Evolutionary conservation across 352 stramenopile species (phyloP), one percentile per base, ranked within the genome.

Genomic region (Phytophthora pini): DNA sequence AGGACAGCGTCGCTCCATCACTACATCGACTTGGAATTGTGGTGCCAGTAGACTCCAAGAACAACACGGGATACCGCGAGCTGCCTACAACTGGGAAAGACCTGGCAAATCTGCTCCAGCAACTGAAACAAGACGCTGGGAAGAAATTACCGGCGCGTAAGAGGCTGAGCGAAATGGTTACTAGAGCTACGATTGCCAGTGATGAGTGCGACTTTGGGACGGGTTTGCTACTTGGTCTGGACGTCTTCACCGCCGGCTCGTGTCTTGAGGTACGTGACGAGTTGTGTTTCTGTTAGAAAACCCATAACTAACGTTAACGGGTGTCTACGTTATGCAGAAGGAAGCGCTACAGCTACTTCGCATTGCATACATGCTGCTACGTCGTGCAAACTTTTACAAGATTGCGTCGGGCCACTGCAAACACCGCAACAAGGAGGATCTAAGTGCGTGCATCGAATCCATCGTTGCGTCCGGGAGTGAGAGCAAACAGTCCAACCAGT

Each of bases 201-300:
- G 82, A 91, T 48, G 82, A 91, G 41, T 89, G 78, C 56, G 82
- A 91, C 56, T 91, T 91, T 62, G 82, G 82, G 7, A 89, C 82
- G 4, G 68, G 78, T 40, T 56, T 91, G 29, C 58, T 88, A 58
- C 74, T 91, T 12, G 82, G 82, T 20, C 58, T 91, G 3, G 80
- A 91, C 44, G 56, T 91, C 5, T 89, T 88, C 34, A 84, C 74
- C 1, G 61, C 58, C n/a, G 73, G 76, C 3, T 41, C 63, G 0
- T 55, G 56, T 34, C 71, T 87, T 4, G 70, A 88, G 72, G 80
- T 84, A 43, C 32, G 68, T 52, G 10, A 47, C 9, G 29, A 12
- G 12, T 32, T 41, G 31, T 43, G 45, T 27, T 44, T 6, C 20
- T 11, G 22, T 8, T 20, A 3, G 4, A 20, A 13, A 38, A 13